Conservation (phyloP, 495 filamentous ascomycete genomes). For the Bombardia bombarda region DNA sequence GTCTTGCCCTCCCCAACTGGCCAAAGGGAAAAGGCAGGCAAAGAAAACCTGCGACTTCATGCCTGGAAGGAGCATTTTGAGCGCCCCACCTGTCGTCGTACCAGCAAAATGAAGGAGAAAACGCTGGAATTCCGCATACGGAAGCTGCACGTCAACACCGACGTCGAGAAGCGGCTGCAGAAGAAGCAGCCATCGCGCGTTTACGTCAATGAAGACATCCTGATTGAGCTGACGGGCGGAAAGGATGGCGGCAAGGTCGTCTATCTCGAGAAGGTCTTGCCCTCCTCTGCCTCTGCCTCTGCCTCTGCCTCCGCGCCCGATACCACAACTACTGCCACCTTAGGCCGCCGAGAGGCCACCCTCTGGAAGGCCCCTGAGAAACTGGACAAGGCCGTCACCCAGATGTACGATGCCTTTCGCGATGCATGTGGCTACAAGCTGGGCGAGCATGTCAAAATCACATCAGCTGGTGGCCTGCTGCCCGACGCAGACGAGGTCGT, state of each 20-base stretch:
- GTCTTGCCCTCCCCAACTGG: too few relatives aligned
- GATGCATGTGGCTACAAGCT: slow-evolving; percentile 56
- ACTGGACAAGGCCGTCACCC: slow-evolving; percentile 54
- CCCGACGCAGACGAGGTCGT: slow-evolving; percentile 33
- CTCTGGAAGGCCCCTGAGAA: slow-evolving; percentile 59
- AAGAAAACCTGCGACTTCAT: too few relatives aligned
- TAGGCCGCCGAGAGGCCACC: slow-evolving; percentile 51
- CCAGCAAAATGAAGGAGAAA: too few relatives aligned
- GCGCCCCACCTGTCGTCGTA: too few relatives aligned
- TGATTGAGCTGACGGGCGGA: slow-evolving; percentile 45
- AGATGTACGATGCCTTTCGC: slow-evolving; percentile 59
- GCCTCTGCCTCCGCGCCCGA: slow-evolving; percentile 5
- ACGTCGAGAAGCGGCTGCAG: slow-evolving; percentile 38
- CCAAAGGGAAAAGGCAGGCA: too few relatives aligned
- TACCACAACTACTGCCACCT: too few relatives aligned
- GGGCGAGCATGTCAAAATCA: slow-evolving; percentile 52
- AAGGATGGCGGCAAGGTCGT: slow-evolving; percentile 54
- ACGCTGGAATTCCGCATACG: slow-evolving; percentile 41
- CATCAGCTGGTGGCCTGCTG: slow-evolving; percentile 22
- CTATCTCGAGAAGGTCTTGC: slow-evolving; percentile 38
- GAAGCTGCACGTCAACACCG: slow-evolving; percentile 24
- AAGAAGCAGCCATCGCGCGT: slow-evolving; percentile 41
- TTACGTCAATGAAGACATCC: slow-evolving; percentile 55
- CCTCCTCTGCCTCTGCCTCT: slow-evolving; percentile 15
- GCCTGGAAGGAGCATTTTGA: too few relatives aligned